Evolutionary conservation across 2,329 filamentous ascomycete species (phyloP), one percentile per base, ranked within the genome.

Genomic region (Clarireedia hainanense): DNA sequence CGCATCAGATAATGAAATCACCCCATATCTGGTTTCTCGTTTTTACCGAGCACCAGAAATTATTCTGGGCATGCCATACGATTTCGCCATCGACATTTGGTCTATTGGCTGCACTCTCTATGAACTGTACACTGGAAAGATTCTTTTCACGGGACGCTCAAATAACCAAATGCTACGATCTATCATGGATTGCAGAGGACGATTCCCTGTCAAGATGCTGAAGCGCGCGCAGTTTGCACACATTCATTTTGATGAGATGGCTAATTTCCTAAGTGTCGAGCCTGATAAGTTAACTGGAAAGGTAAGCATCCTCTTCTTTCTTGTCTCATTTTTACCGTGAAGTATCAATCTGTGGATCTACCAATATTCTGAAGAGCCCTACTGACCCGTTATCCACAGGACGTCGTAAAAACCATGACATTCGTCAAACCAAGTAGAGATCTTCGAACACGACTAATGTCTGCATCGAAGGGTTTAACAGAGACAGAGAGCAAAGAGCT

Each of bases 161-260:
- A 99, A 99, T 76, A 99, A 99, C 69, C 91, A 96, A 74, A 99
- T 99, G 94, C 81, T 99, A 58, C 88, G 89, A 61, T 86, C 88
- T 20, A 96, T 99, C 65, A 95, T 96, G 85, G 92, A 99, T 69
- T 91, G 92, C 65, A 85, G 95, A 48, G 94, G 94, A 66, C 95
- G 91, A 72, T 85, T 96, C 60, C 91, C 89, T 30, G 84, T 88
- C 47, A 96, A 96, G 72, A 78, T 96, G 60, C 85, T 96, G 66
- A 90, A 89, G 65, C 86, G 88, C 52, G 90, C 91, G 2, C 80
- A 89, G 61, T 79, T 95, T 58, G 83, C 86, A 14, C 79, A 80
- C 43, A 76, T 85, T 67, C 89, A 96, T 71, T 96, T 96, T 70
- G 89, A 95, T 68, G 87, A 91, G 56, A 77, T 86, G 72, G 80